phyloP scores from a whole-genome alignment of 2,329 filamentous ascomycete species.

The Cryphonectria naterciae region DNA sequence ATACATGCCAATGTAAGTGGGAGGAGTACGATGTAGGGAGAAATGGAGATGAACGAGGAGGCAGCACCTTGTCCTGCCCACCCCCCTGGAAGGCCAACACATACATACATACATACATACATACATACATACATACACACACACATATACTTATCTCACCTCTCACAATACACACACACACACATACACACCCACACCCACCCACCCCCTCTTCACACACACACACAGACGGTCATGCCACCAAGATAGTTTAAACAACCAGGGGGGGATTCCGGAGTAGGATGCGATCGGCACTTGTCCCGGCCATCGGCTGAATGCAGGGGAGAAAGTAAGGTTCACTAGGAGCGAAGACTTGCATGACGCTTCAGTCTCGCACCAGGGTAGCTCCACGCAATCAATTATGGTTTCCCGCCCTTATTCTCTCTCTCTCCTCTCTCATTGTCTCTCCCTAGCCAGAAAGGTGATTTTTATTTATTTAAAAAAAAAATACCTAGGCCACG shows the following conservation, averaged over 20 bases:
- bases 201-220: background rate
- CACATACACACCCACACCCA: background rate
- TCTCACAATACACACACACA: background rate
- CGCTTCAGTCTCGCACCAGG: background rate
- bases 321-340: background rate
- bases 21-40: background rate
- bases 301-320: background rate
- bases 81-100: background rate
- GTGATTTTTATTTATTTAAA: background rate
- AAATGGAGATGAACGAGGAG: background rate
- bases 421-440: background rate
- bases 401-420: background rate
- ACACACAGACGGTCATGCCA: background rate
- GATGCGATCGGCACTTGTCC: slow-evolving; percentile 3
- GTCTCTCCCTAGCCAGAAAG: background rate
- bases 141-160: background rate
- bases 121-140: background rate
- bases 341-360: background rate
- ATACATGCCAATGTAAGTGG: background rate
- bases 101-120: background rate
- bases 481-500: background rate
- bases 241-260: background rate
- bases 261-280: background rate
- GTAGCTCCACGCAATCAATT: background rate
- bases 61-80: background rate